A percentile compares a stretch with the other conserved stretches of the same genome.
Conservation (phyloP, 129 eudicot species). For the Artemisia tridentata region DNA sequence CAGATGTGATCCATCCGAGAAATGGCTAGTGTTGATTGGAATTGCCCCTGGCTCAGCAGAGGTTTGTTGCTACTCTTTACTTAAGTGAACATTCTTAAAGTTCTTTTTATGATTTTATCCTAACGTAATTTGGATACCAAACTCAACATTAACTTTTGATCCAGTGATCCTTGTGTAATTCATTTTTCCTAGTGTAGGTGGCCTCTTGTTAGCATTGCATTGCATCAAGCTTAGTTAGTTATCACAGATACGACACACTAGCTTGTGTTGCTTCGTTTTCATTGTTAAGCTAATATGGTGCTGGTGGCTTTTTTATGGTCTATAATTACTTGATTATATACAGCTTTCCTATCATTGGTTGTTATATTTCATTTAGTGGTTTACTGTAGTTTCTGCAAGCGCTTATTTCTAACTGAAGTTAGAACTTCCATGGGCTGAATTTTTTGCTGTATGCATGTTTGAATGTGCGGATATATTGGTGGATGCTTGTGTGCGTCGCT, state of each 20-base stretch:
- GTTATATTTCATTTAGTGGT: not conserved
- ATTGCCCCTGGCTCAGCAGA: slow-evolving; percentile 96
- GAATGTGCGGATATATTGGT: too few relatives aligned
- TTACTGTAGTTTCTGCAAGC: slow-evolving; percentile 12
- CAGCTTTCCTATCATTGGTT: not conserved
- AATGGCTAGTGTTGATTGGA: slow-evolving; percentile 97
- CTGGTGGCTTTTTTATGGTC: not conserved
- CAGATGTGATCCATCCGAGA: slow-evolving; percentile 89
- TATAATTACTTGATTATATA: not conserved
- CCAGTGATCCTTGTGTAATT: too few relatives aligned
- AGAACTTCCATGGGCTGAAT: not conserved
- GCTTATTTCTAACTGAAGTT: not conserved
- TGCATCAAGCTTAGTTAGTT: too few relatives aligned
- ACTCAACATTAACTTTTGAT: too few relatives aligned
- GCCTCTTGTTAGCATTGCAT: too few relatives aligned
- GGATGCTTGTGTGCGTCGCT: too few relatives aligned
- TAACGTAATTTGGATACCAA: too few relatives aligned
- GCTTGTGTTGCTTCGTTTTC: not conserved
- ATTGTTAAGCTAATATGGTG: not conserved
- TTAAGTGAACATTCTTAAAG: slow-evolving; percentile 3
- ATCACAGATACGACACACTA: not conserved
- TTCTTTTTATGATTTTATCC: not conserved
- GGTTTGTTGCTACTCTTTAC: slow-evolving; percentile 44
- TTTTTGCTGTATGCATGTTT: not conserved
- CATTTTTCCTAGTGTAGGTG: too few relatives aligned